Evolutionary conservation across 371 early-diverging fungal genomes (phyloP).

Genomic region (Syncephalastrum contaminatum): DNA sequence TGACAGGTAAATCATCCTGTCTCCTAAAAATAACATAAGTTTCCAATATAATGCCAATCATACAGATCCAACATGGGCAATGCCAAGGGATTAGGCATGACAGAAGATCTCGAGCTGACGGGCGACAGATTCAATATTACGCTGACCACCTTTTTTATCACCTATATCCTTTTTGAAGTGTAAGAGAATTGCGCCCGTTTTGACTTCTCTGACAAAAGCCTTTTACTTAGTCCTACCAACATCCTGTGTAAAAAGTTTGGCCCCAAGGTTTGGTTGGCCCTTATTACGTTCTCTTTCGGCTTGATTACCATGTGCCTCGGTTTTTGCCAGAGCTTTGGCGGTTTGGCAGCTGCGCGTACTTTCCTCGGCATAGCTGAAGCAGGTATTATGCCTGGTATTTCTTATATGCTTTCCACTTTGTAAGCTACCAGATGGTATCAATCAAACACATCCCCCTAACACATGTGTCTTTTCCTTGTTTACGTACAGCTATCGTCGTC

Average conservation of each 20-base stretch:
- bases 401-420: constrained; percentile 57
- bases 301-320: constrained; percentile 46
- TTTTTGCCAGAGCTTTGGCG: constrained; percentile 21
- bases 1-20: constrained; percentile 20
- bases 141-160: constrained; percentile 20
- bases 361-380: constrained; percentile 26
- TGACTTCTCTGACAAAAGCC: background rate
- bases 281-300: constrained; percentile 56
- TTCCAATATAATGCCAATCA: background rate
- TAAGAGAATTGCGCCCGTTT: constrained; percentile 1
- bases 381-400: constrained; percentile 52
- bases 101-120: constrained; percentile 28
- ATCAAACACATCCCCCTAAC: background rate
- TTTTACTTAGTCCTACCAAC: constrained; percentile 17
- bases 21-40: background rate
- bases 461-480: background rate
- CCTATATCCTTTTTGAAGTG: constrained; percentile 38
- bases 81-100: constrained; percentile 37
- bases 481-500: constrained; percentile 18
- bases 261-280: constrained; percentile 43
- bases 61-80: constrained; percentile 46
- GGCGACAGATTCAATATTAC: constrained; percentile 19
- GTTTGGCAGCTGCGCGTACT: constrained; percentile 13
- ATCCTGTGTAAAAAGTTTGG: constrained; percentile 25
- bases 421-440: constrained; percentile 2